Evolutionary conservation across 257 asterid species (phyloP), one percentile per base, ranked within the genome.

Genomic region (Rubia yunnanensis): DNA sequence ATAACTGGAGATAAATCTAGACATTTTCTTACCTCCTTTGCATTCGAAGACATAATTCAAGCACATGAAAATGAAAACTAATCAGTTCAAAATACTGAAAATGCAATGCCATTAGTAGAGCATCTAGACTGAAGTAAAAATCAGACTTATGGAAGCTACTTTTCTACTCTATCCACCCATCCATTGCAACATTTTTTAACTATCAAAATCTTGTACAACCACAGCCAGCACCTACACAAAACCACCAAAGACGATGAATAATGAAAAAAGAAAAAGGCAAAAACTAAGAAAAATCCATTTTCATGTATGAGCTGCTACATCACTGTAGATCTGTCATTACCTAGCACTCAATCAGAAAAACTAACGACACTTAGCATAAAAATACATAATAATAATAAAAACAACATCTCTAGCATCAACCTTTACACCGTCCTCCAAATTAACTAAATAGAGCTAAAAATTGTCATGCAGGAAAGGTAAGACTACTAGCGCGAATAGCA

Each of bases 101-200:
- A 32, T 32, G 48, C 64, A 59, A 18, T 31, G 26, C 26, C 44
- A 31, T 30, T 17, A 18, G 26, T 7, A 31, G 44, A 52, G 58
- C 53, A 73, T 70, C 65, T 60, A 36, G 63, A 65, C 36, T 55
- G 64, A 67, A 31, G 20, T 39, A 53, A 1, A n/a, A 60, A 31
- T 55, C 44, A 58, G 60, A 81, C 96, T 86, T 80, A 91, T 95
- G 23, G 92, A 69, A 30, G 85, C 70, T 35, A 88, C 88, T 79
- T 88, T 88, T 78, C 95, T 79, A 79, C 96, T 81, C 31, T 96
- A 82, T 78, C 98, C 98, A 69, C 98, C 98, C 98, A 86, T 86
- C 98, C 98, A 91, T 77, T 91, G 98, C 73, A 91, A 78, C 98
- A 91, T 91, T 46, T 66, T 78, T 72, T 32, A 56, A 11, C 10